A percentile compares a stretch with the other conserved stretches of the same genome.
Evolutionary conservation across 2,329 filamentous ascomycete genomes (phyloP).

Genomic region (Leptoxyphium fumago): DNA sequence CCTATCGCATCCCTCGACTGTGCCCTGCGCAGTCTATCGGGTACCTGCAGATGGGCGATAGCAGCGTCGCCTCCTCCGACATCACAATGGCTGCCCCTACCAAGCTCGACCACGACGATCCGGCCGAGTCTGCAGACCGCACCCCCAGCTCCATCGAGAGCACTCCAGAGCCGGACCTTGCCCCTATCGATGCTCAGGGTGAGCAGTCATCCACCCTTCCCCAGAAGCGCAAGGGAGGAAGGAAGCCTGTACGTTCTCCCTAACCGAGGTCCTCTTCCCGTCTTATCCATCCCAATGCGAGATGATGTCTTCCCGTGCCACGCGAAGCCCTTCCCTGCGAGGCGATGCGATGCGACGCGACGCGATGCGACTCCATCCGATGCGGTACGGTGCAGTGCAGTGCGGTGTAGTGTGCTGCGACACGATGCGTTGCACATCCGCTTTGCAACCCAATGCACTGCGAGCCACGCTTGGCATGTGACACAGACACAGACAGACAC

Average conservation of each 20-base stretch:
- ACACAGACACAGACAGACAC: background rate
- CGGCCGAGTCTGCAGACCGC: slow-evolving; percentile 22
- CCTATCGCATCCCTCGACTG: background rate
- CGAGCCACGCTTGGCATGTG: no score
- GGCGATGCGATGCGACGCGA: no score
- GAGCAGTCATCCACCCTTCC: slow-evolving; percentile 29
- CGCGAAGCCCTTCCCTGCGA: no score
- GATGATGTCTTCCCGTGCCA: no score
- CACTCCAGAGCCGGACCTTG: slow-evolving; percentile 31
- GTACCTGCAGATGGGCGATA: slow-evolving; percentile 38
- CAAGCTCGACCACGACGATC: slow-evolving; percentile 25
- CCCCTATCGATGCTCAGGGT: slow-evolving; percentile 22
- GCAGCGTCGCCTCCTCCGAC: slow-evolving; percentile 21
- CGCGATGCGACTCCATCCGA: background rate
- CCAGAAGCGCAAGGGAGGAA: slow-evolving; percentile 91
- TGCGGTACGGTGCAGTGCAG: background rate
- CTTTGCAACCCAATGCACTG: no score
- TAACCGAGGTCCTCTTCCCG: slow-evolving; percentile 4
- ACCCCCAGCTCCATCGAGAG: slow-evolving; percentile 35
- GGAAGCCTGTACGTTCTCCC: slow-evolving; percentile 77
- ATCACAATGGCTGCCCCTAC: slow-evolving; percentile 29
- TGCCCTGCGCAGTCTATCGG: slow-evolving; percentile 13
- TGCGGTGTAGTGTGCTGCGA: no score
- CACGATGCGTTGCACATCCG: no score
- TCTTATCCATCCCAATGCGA: background rate